phyloP scores from a whole-genome alignment of 2,329 filamentous ascomycete genomes.

The Ophiocordyceps camponoti-saundersi region DNA sequence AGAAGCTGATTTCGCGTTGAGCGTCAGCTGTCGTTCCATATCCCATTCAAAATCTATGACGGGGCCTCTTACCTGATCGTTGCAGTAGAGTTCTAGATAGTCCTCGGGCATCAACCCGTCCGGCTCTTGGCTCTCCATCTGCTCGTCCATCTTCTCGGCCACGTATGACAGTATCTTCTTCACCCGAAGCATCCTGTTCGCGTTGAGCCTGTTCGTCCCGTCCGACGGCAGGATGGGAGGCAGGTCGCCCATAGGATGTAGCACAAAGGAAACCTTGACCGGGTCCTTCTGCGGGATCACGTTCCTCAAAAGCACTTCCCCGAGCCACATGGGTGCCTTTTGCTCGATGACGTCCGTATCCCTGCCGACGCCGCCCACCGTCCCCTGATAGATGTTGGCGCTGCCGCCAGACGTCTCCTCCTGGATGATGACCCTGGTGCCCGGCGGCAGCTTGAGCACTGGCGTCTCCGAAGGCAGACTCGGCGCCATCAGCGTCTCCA shows the following conservation, averaged over 20 bases:
- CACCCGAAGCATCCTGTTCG: constrained; percentile 88
- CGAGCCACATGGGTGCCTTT: constrained; percentile 79
- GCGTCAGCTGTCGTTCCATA: not conserved
- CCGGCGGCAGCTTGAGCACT: constrained; percentile 52
- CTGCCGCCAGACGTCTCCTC: constrained; percentile 50
- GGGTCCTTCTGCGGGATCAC: constrained; percentile 74
- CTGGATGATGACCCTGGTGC: constrained; percentile 51
- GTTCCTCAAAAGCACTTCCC: constrained; percentile 73
- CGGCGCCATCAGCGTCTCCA: constrained; percentile 50
- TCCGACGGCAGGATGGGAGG: constrained; percentile 60
- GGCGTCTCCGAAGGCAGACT: constrained; percentile 60
- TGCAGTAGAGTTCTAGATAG: constrained; percentile 88
- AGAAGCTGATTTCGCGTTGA: constrained; percentile 33
- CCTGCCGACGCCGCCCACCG: constrained; percentile 57
- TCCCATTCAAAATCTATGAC: not conserved
- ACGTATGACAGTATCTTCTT: constrained; percentile 91
- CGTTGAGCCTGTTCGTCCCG: constrained; percentile 80
- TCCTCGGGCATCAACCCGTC: constrained; percentile 64
- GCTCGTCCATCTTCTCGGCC: constrained; percentile 73
- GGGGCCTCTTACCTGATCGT: constrained; percentile 56
- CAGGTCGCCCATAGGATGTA: constrained; percentile 62
- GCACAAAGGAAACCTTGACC: constrained; percentile 85
- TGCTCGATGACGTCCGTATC: constrained; percentile 76
- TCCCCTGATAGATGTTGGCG: constrained; percentile 82
- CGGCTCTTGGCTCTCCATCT: constrained; percentile 39